Evolutionary conservation across 495 filamentous ascomycete genomes (phyloP).

Genomic region (Cercophora sp.): DNA sequence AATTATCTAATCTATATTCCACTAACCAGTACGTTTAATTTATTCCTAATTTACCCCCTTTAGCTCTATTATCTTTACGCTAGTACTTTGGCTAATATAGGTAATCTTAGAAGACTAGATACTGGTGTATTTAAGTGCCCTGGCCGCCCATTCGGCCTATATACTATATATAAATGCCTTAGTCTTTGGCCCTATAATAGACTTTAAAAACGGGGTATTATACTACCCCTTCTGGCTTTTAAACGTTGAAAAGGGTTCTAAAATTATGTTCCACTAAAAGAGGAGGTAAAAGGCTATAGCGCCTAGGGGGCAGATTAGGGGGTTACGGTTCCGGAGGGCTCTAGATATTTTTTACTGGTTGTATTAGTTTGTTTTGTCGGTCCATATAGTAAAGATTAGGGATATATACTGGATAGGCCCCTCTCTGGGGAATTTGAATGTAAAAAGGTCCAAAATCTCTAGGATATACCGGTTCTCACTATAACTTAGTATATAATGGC

Average conservation of each 20-base stretch:
- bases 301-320: not conserved
- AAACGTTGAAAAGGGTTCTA: not conserved
- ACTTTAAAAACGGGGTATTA: not conserved
- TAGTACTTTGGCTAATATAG: not conserved
- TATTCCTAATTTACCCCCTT: not conserved
- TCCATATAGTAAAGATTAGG: not conserved
- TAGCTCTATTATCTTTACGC: not conserved
- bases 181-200: not conserved
- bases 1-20: not conserved
- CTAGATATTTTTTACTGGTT: not conserved
- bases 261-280: not conserved
- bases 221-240: not conserved
- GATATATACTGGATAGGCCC: not conserved
- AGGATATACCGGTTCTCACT: not conserved
- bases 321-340: not conserved
- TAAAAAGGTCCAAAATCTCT: not conserved
- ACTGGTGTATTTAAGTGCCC: not conserved
- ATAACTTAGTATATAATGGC: not conserved
- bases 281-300: not conserved
- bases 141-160: not conserved
- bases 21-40: not conserved
- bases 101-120: not conserved
- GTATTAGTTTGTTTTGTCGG: not conserved
- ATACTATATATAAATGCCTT: not conserved
- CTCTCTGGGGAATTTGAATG: not conserved